Percentiles rank a stretch among this genome's conserved stretches.
These are phyloP conservation scores for Fusarium tanahbumbuense DNA, from an alignment of 2,329 filamentous ascomycete genomes.

Conservation along the genomic window DNA sequence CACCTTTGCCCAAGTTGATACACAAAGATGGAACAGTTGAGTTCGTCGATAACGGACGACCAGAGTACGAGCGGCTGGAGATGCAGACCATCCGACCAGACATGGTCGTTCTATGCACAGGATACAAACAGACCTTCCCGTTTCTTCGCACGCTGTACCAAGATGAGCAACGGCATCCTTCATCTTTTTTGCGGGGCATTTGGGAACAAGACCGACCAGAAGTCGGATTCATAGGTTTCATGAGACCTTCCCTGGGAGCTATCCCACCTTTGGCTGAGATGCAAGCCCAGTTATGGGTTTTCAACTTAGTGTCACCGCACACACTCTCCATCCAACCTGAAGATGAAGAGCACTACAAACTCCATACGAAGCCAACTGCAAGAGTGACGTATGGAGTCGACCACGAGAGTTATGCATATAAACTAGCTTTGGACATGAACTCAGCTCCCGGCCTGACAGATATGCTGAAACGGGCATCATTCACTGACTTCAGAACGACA, in stretches of 20 bases:
- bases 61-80: neutral
- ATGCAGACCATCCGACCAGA: neutral
- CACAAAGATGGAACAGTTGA: neutral
- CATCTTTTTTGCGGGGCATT: neutral
- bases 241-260: neutral
- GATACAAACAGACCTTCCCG: neutral
- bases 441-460: neutral
- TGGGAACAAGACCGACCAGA: neutral
- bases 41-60: neutral
- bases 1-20: neutral
- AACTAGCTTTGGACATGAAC: neutral
- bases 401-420: neutral
- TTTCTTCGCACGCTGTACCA: neutral
- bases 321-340: neutral
- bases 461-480: neutral
- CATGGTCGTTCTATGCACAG: neutral
- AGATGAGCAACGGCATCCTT: neutral
- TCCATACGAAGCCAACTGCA: neutral
- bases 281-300: neutral
- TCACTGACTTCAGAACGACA: rapidly evolving
- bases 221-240: neutral
- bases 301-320: neutral
- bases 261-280: neutral
- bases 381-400: neutral
- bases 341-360: neutral